These are phyloP conservation scores for Boletus edulis DNA, from an alignment of 768 basidiomycete genomes.

Conservation along the genomic window DNA sequence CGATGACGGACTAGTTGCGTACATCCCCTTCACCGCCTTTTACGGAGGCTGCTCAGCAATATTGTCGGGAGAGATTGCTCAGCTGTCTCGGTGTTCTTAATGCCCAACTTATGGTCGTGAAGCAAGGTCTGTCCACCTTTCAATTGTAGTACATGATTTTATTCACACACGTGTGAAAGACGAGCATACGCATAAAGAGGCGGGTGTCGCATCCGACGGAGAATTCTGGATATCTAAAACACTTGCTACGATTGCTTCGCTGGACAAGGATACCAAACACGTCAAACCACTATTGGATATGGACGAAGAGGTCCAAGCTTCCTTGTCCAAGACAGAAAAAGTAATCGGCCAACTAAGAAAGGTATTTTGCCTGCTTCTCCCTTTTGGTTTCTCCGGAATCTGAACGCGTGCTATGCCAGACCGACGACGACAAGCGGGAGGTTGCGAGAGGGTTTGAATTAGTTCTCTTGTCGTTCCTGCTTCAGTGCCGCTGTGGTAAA, in stretches of 20 bases:
- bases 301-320: conserved; percentile 53
- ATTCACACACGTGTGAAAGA: conserved; percentile 18
- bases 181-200: conserved; percentile 51
- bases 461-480: conserved; percentile 63
- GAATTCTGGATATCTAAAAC: conserved; percentile 77
- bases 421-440: conserved; percentile 14
- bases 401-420: conserved; percentile 7
- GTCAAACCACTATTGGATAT: conserved; percentile 47
- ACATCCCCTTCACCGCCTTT: conserved; percentile 62
- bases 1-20: conserved; percentile 42
- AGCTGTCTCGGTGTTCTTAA: conserved; percentile 73
- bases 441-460: conserved; percentile 65
- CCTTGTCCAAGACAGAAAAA: conserved; percentile 46
- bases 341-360: conserved; percentile 41
- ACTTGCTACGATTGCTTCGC: conserved; percentile 48
- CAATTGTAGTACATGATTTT: background rate
- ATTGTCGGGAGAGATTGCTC: conserved; percentile 69
- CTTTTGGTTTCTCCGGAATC: background rate
- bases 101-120: conserved; percentile 48
- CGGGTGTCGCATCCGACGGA: conserved; percentile 66
- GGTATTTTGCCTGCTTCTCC: conserved; percentile 30
- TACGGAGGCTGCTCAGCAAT: conserved; percentile 66
- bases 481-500: conserved; percentile 70
- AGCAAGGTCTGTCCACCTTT: conserved; percentile 42
- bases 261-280: conserved; percentile 73